A percentile compares a stretch with the other conserved stretches of the same genome.
Evolutionary conservation across 2,329 filamentous ascomycete species (phyloP).

Genomic region (Cytospora mali): DNA sequence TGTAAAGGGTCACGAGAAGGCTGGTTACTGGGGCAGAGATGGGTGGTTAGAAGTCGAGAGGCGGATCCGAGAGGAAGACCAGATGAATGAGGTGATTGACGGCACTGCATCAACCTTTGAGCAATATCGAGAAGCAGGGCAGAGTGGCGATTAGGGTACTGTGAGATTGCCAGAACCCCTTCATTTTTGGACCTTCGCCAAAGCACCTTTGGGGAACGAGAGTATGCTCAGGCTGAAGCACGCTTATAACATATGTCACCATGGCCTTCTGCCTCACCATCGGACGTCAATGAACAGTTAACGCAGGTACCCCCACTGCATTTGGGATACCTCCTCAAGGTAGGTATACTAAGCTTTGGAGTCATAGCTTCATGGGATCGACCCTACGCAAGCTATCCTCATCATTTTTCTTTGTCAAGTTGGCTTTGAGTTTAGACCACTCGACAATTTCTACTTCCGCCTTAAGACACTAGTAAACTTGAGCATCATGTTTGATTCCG

Average conservation of each 20-base stretch:
- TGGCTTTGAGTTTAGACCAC: too few relatives aligned
- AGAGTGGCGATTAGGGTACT: constrained; percentile 36
- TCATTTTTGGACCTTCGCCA: background rate
- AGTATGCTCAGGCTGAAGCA: background rate
- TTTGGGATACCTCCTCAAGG: too few relatives aligned
- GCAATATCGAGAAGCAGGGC: constrained; percentile 38
- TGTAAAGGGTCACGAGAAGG: constrained; percentile 63
- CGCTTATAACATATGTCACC: background rate
- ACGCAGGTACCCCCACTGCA: too few relatives aligned
- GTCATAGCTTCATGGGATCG: background rate
- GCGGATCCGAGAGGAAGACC: constrained; percentile 66
- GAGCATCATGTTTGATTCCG: too few relatives aligned
- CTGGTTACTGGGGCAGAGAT: constrained; percentile 68
- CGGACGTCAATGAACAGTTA: too few relatives aligned
- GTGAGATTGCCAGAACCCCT: too few relatives aligned
- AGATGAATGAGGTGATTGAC: constrained; percentile 20
- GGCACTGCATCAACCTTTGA: constrained; percentile 31
- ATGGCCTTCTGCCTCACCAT: background rate
- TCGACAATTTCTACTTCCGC: too few relatives aligned
- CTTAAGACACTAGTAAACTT: too few relatives aligned
- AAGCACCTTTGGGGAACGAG: background rate
- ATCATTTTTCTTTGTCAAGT: too few relatives aligned
- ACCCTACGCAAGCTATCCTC: too few relatives aligned
- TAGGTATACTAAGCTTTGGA: too few relatives aligned
- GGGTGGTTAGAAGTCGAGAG: constrained; percentile 70